Evolutionary conservation across 2,329 filamentous ascomycete genomes (phyloP).

Genomic region (Cordyceps farinosa): DNA sequence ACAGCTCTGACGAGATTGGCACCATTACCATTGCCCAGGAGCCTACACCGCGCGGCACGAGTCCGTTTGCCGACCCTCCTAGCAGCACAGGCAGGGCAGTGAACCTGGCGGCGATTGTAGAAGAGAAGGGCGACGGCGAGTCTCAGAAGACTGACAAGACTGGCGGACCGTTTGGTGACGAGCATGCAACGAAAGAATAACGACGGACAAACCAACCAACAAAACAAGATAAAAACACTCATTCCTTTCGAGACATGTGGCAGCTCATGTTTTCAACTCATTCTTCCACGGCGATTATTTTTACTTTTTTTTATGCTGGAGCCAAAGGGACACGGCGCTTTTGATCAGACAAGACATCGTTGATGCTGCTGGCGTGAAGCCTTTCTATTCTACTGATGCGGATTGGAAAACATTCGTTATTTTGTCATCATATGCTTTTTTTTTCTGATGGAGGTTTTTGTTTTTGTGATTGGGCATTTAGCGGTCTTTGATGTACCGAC

Average conservation of each 20-base stretch:
- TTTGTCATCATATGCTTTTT: not conserved
- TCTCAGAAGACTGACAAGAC: constrained; percentile 34
- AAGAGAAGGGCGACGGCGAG: constrained; percentile 34
- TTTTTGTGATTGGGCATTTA: constrained; percentile 15
- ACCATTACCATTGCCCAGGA: constrained; percentile 50
- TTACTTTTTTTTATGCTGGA: constrained; percentile 7
- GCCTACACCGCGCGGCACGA: constrained; percentile 34
- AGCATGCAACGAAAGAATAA: constrained; percentile 53
- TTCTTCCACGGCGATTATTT: constrained; percentile 6
- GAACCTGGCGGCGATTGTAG: constrained; percentile 53
- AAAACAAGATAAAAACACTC: not conserved
- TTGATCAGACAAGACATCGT: constrained; percentile 23
- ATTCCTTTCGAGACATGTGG: not conserved
- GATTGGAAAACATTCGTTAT: constrained; percentile 9
- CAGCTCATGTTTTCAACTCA: not conserved
- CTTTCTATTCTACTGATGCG: constrained; percentile 19
- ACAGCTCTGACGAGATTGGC: constrained; percentile 32
- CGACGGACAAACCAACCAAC: not conserved
- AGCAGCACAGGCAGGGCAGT: constrained; percentile 37
- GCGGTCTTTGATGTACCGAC: constrained; percentile 6
- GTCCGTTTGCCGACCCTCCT: constrained; percentile 48
- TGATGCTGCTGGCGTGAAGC: constrained; percentile 20
- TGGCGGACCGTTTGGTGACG: constrained; percentile 55
- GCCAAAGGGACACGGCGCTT: constrained; percentile 23
- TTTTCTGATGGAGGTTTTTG: not conserved